These are phyloP conservation scores for Salix viminalis DNA, from an alignment of 345 rosid species.

Conservation along the genomic window DNA sequence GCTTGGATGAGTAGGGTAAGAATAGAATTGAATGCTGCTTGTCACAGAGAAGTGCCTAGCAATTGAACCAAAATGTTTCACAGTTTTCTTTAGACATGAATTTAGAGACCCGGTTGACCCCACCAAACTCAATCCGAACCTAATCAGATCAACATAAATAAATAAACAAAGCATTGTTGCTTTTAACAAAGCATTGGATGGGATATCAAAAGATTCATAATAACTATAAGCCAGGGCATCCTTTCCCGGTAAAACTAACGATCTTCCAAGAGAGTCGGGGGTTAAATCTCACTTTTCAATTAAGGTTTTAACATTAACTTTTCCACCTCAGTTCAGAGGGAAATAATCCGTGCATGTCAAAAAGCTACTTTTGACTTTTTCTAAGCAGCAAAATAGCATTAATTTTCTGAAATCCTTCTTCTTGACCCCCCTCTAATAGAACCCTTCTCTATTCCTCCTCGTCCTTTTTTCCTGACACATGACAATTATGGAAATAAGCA, in stretches of 20 bases:
- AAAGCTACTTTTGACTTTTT: not conserved
- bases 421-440: not conserved
- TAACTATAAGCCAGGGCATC: not conserved
- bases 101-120: too few relatives aligned
- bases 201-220: not conserved
- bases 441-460: slow-evolving; percentile 7
- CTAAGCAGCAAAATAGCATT: not conserved
- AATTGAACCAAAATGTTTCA: not conserved
- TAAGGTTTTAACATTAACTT: not conserved
- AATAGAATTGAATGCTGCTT: not conserved
- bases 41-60: not conserved
- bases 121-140: too few relatives aligned
- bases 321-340: not conserved
- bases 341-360: not conserved
- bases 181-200: too few relatives aligned
- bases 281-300: not conserved
- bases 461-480: slow-evolving; percentile 15
- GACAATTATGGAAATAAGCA: not conserved
- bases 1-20: not conserved
- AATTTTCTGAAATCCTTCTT: not conserved
- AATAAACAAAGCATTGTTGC: too few relatives aligned
- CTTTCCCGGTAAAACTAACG: not conserved
- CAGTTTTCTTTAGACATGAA: too few relatives aligned
- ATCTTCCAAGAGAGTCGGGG: not conserved
- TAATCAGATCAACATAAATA: too few relatives aligned